Percentiles rank a stretch among this genome's conserved stretches.
Evolutionary conservation across 352 stramenopile genomes (phyloP).

Genomic region (Globisporangium paddicum): DNA sequence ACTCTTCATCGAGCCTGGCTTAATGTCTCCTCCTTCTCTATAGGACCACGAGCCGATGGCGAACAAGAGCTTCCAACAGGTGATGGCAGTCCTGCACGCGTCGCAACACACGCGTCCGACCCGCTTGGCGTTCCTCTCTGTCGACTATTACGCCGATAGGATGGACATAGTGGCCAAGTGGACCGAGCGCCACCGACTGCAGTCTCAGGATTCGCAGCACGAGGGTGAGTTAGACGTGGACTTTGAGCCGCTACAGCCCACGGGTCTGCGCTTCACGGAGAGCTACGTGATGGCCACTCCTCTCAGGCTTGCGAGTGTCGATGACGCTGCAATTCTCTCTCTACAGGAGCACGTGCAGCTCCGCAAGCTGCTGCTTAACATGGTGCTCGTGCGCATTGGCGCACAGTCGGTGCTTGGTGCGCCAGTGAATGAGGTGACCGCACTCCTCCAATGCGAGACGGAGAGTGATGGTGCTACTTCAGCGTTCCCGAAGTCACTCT

Average conservation of each 20-base stretch:
- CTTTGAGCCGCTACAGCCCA: constrained; percentile 27
- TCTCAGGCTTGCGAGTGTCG: constrained; percentile 22
- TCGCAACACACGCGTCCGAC: constrained; percentile 16
- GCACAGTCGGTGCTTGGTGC: constrained; percentile 27
- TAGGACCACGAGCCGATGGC: constrained; percentile 10
- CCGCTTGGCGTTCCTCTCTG: constrained; percentile 24
- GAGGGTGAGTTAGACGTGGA: constrained; percentile 38
- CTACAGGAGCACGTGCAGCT: not conserved
- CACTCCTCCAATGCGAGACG: constrained; percentile 19
- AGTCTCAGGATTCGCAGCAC: not conserved
- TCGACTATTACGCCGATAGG: constrained; percentile 20
- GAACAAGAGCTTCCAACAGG: constrained; percentile 17
- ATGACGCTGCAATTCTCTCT: constrained; percentile 12
- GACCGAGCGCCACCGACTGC: constrained; percentile 8
- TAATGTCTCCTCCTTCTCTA: not conserved
- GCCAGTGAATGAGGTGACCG: constrained; percentile 24
- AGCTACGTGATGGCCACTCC: constrained; percentile 31
- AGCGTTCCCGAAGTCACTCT: constrained; percentile 30
- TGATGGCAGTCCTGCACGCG: constrained; percentile 23
- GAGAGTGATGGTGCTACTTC: not conserved
- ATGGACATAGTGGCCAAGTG: constrained; percentile 19
- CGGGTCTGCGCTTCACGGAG: constrained; percentile 28
- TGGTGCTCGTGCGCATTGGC: constrained; percentile 22
- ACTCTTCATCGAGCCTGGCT: not conserved
- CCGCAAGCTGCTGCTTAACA: constrained; percentile 9